These are phyloP conservation scores for Cronartium ribicola DNA, from an alignment of 1,284 basidiomycete species.

Conservation along the genomic window DNA sequence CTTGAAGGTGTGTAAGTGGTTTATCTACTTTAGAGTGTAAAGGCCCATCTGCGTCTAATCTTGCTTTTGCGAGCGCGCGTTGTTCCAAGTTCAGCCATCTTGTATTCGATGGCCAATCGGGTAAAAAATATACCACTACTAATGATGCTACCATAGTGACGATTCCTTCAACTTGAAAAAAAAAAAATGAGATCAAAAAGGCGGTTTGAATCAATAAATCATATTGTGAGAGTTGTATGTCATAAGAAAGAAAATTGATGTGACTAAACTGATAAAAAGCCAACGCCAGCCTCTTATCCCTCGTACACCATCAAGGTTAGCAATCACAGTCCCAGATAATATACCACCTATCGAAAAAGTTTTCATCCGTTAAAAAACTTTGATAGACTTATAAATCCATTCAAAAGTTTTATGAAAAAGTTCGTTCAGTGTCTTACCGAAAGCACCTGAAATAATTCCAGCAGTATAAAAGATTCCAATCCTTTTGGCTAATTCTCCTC, in stretches of 20 bases:
- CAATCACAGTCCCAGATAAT: conserved; percentile 45
- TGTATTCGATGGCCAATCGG: conserved; percentile 54
- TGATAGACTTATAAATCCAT: too few species aligned
- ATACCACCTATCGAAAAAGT: conserved; percentile 36
- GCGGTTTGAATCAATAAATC: not conserved
- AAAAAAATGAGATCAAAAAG: not conserved
- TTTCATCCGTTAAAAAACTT: too few species aligned
- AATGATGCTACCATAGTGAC: conserved; percentile 22
- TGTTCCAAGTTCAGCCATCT: conserved; percentile 54
- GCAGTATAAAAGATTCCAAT: conserved; percentile 45
- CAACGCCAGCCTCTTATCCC: conserved; percentile 45
- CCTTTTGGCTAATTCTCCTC: conserved; percentile 45
- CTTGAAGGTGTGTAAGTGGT: conserved; percentile 47
- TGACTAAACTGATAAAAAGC: conserved; percentile 45
- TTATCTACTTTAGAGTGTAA: conserved; percentile 47
- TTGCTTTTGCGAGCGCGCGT: conserved; percentile 53
- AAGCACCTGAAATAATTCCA: conserved; percentile 44
- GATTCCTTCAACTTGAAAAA: conserved; percentile 21
- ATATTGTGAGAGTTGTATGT: not conserved
- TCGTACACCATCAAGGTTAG: conserved; percentile 43
- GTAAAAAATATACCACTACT: conserved; percentile 50
- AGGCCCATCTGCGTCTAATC: conserved; percentile 53
- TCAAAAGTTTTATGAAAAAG: too few species aligned
- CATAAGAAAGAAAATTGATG: not conserved
- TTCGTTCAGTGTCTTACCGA: conserved; percentile 14